Evolutionary conservation across 495 filamentous ascomycete species (phyloP), one percentile per base, ranked within the genome.

Genomic region (Thozetella sp.): DNA sequence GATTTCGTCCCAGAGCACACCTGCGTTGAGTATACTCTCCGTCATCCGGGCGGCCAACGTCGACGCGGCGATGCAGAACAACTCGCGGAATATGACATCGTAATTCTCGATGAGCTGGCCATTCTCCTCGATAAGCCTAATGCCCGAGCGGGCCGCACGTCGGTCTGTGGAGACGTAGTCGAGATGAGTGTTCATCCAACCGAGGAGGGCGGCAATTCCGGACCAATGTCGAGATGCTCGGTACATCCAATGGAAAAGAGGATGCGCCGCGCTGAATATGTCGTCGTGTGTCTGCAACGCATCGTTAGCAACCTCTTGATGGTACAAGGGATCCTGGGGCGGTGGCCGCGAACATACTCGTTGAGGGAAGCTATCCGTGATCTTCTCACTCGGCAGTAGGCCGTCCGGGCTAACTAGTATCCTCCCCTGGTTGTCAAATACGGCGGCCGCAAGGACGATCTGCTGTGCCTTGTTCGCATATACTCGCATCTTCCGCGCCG

Each of bases 231-330:
- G 83, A 43, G 88, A 89, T 11, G 90, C 90, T 56, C 90, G 84
- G 68, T 90, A 96, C 51, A 93, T 84, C 93, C 93, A 97, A 25
- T 93, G 86, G 70, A 95, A 97, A 11, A 92, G 86, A 1, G 90
- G 86, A 67, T 97, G 92, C 17, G 83, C 83, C 45, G 88, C 86
- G 37, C 85, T 86, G 63, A 97, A 92, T 25, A 86, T 81, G 53
- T 96, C 92, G 55, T 91, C 83, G 59, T 90, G 88, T 1, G 85
- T 86, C 83, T 48, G 43, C 43, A 20, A 19, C 43, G 6, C 9
- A 10, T n/a, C n/a, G 43, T 48, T 13, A 48, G 43, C n/a, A 48
- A 15, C 11, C n/a, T 48, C n/a, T 37, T 37, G 30, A 37, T 17
- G 30, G 17, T 17, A 37, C 30, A 37, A 37, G 30, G 17, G n/a